A percentile compares a stretch with the other conserved stretches of the same genome.
Evolutionary conservation across 495 filamentous ascomycete species (phyloP).

Genomic region (Emericellopsis terricola): DNA sequence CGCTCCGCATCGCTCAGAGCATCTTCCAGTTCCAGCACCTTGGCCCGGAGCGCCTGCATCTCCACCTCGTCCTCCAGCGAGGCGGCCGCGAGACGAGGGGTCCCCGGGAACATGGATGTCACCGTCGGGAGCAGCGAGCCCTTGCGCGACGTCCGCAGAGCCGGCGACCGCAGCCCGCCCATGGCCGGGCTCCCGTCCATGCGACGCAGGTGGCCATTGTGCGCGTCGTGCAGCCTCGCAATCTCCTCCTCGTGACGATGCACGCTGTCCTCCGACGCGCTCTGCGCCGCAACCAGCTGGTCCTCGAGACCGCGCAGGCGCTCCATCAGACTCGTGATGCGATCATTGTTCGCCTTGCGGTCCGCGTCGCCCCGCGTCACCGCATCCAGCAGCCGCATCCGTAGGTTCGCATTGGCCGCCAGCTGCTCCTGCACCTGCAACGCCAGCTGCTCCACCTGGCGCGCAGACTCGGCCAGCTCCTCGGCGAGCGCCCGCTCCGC

Average conservation of each 20-base stretch:
- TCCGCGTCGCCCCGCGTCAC: slow-evolving; percentile 74
- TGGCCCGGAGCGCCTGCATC: slow-evolving; percentile 52
- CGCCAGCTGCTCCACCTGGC: slow-evolving; percentile 60
- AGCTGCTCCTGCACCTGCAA: slow-evolving; percentile 62
- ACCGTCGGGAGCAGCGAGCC: slow-evolving; percentile 23
- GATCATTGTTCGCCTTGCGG: slow-evolving; percentile 56
- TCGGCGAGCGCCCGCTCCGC: slow-evolving; percentile 43
- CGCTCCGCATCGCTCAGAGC: slow-evolving; percentile 65
- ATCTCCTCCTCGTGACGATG: slow-evolving; percentile 75
- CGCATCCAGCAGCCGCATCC: slow-evolving; percentile 66
- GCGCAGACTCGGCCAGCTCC: slow-evolving; percentile 51
- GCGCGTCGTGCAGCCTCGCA: slow-evolving; percentile 50
- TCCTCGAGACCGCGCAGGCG: slow-evolving; percentile 72
- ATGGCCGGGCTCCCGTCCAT: slow-evolving; percentile 35
- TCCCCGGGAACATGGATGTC: slow-evolving; percentile 6
- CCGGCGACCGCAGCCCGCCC: slow-evolving; percentile 16
- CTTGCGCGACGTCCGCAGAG: slow-evolving; percentile 11
- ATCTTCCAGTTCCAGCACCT: slow-evolving; percentile 52
- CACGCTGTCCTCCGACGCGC: slow-evolving; percentile 70
- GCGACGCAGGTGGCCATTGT: slow-evolving; percentile 60
- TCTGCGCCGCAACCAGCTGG: slow-evolving; percentile 63
- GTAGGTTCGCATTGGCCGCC: slow-evolving; percentile 51
- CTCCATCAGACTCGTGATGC: slow-evolving; percentile 68
- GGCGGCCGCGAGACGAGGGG: slow-evolving; percentile 19
- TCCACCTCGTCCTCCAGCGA: slow-evolving; percentile 35